Base-by-base conservation (phyloP, 352 stramenopile genomes). In the Plasmopara muralis region DNA sequence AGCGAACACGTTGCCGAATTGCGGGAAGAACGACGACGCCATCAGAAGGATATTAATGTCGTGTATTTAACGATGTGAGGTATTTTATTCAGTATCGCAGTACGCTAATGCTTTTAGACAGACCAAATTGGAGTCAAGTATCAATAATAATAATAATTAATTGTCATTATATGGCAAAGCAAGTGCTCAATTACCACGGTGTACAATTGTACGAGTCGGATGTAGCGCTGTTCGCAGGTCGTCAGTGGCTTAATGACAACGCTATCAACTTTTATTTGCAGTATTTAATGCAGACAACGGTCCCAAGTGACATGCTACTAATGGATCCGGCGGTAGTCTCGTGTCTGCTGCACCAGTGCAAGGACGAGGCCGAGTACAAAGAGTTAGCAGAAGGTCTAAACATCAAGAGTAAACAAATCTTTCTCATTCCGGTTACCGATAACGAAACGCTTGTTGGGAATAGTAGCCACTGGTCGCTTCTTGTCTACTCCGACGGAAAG, bases 211-310 rank as follows among this genome's bases (percentile, higher is more conserved):
- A 93, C 57, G 78, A 73, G 44, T 74, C 77, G 55, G 83, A 93
- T 57, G 75, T 91, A 30, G 65, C 54, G 67, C 78, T 93, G 30
- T 90, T 93, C 48, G 10, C 45, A 5, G 47, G 44, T 10, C 55
- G 38, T 9, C 58, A 83, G 54, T 93, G 83, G 83, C 81, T 93
- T 29, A 91, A 93, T 53, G 83, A 93, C 62, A 90, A 82, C 28
- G 62, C 78, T 18, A 68, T 93, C 55, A 81, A 91, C 71, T 93
- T 93, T 52, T 91, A 88, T 62, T 72, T 93, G 43, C 70, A 84
- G 60, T 83, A 74, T 52, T 39, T 89, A 28, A 73, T 70, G 29
- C 74, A 79, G 31, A 74, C 72, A 6, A 28, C 60, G 6, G 30
- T 29, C 43, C 28, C n/a, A 25, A 56, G 47, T 40, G 60, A 68